Evolutionary conservation across 2,329 filamentous ascomycete species (phyloP), one percentile per base, ranked within the genome.

Genomic region (Tolypocladium amazonense): DNA sequence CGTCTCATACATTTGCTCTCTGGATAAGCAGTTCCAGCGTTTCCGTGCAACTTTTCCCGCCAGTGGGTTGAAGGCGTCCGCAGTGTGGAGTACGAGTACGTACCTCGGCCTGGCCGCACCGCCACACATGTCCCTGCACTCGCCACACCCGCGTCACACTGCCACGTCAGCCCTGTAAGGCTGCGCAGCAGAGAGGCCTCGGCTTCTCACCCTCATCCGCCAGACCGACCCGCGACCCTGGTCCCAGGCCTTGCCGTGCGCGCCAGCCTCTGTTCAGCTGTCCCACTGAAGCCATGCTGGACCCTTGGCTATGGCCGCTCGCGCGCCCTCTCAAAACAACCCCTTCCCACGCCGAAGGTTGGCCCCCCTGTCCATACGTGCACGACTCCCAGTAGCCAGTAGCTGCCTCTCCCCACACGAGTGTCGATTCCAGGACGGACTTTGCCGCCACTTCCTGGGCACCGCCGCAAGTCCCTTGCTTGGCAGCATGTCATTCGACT

Each of bases 61-160:
- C 7, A 35, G 33, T 35, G 33, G 33, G 33, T 35, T 35, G 3
- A 35, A 9, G 11, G n/a, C n/a, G n/a, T n/a, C n/a, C n/a, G n/a
- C n/a, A n/a, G n/a, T n/a, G n/a, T n/a, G n/a, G 33, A 35, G 4
- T 3, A 5, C 3, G 11, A 25, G 43, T 25, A 47, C 43, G 23
- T 27, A 27, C 23, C 25, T 27, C 25, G 23, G 14, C 14, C 8
- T 11, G 27, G n/a, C 15, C 7, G 27, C 47, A 33, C 47, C 62
- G 62, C 66, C 63, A 69, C 71, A 56, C 72, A 66, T 4, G 30
- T 56, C 23, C 33, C 11, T 38, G 2, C 41, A n/a, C 52, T 20
- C 37, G 37, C 54, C 54, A 56, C 54, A 30, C 15, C 54, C 23
- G 4, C 37, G 27, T 4, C 25, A 30, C 45, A 11, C 15, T 20